These are phyloP conservation scores for Tetracladium setigerum DNA, from an alignment of 495 filamentous ascomycete genomes.

Conservation along the genomic window DNA sequence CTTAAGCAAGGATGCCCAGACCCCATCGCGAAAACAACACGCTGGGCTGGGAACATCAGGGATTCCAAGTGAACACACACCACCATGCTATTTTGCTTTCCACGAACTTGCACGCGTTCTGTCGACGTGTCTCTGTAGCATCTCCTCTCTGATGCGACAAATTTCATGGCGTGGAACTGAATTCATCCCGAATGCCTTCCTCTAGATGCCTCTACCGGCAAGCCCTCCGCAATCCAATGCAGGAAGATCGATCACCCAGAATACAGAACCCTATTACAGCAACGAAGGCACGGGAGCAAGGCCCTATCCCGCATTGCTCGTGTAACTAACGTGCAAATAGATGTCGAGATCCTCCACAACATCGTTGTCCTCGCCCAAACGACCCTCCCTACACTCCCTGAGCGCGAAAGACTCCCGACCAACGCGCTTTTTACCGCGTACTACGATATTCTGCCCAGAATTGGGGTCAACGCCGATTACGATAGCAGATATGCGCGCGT, in stretches of 20 bases:
- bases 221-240: conserved; percentile 17
- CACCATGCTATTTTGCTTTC: too few relatives aligned
- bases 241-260: conserved; percentile 7
- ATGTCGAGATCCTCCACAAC: conserved; percentile 70
- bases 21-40: too few relatives aligned
- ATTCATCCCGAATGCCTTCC: not conserved
- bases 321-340: conserved; percentile 33
- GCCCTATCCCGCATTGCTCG: too few relatives aligned
- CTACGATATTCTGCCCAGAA: conserved; percentile 57
- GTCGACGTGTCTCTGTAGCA: too few relatives aligned
- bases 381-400: conserved; percentile 43
- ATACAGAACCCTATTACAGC: conserved; percentile 33
- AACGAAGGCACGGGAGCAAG: conserved; percentile 50
- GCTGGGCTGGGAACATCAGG: too few relatives aligned
- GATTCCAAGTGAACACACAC: too few relatives aligned
- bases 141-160: not conserved
- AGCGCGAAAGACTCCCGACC: conserved; percentile 58
- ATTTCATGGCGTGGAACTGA: too few relatives aligned
- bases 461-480: conserved; percentile 61
- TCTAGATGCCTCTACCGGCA: conserved; percentile 20
- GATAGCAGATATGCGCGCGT: conserved; percentile 69
- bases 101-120: too few relatives aligned
- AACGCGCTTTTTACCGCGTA: conserved; percentile 77
- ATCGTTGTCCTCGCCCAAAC: conserved; percentile 66
- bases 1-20: too few relatives aligned